These are phyloP conservation scores for Fusarium sterilihyphosum DNA, from an alignment of 2,329 filamentous ascomycete genomes.

Conservation along the genomic window DNA sequence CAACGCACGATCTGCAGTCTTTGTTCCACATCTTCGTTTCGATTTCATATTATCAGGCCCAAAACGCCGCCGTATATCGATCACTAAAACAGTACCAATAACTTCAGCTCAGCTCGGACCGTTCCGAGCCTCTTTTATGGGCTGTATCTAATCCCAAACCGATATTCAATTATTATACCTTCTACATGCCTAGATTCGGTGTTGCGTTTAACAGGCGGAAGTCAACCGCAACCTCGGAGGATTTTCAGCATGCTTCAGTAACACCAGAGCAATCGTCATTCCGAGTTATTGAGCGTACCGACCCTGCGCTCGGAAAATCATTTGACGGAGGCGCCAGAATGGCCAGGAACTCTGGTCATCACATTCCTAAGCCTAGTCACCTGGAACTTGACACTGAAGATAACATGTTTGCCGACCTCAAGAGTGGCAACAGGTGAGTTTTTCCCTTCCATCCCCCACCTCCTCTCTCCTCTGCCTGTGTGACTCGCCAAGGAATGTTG, in stretches of 20 bases:
- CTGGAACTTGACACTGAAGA: constrained; percentile 60
- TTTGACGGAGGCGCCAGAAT: constrained; percentile 62
- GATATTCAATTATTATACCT: constrained; percentile 30
- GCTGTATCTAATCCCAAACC: constrained; percentile 38
- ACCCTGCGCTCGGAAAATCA: constrained; percentile 56
- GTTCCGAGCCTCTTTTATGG: constrained; percentile 36
- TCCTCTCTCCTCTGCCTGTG: constrained; percentile 25
- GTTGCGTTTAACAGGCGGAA: constrained; percentile 69
- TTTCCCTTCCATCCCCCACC: constrained; percentile 10
- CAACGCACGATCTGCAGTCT: constrained; percentile 33
- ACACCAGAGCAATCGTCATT: constrained; percentile 62
- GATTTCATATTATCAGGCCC: constrained; percentile 11
- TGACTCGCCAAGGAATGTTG: constrained; percentile 36
- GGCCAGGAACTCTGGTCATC: constrained; percentile 50
- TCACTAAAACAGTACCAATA: constrained; percentile 18
- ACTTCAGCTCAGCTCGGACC: constrained; percentile 11
- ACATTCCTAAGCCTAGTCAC: constrained; percentile 51
- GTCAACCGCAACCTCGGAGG: constrained; percentile 65
- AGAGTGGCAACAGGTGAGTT: constrained; percentile 65
- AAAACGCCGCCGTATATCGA: constrained; percentile 29
- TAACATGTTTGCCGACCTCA: constrained; percentile 68
- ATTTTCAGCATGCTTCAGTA: constrained; percentile 61
- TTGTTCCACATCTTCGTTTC: constrained; percentile 23
- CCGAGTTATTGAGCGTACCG: constrained; percentile 65
- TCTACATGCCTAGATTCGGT: constrained; percentile 71